Percentiles rank a stretch among this genome's conserved stretches.
These are phyloP conservation scores for Dioszegia crocea DNA, from an alignment of 768 basidiomycete species.

Conservation along the genomic window DNA sequence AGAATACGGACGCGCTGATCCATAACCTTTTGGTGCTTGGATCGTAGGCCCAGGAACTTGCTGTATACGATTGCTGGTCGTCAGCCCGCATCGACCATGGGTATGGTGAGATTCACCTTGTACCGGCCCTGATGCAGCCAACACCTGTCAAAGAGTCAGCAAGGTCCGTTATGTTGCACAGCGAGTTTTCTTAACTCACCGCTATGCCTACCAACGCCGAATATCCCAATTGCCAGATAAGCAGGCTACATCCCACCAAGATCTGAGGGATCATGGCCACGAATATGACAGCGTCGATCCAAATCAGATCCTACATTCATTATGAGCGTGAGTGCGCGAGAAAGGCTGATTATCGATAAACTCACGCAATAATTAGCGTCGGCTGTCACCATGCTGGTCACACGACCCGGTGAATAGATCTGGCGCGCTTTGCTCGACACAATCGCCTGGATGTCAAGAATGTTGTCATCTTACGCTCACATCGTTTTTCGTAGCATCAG, in stretches of 20 bases:
- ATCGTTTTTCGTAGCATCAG: slow-evolving; percentile 51
- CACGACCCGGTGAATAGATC: slow-evolving; percentile 61
- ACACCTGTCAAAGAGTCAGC: slow-evolving; percentile 21
- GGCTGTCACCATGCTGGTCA: slow-evolving; percentile 65
- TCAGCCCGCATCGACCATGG: too few relatives aligned
- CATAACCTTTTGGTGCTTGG: slow-evolving; percentile 59
- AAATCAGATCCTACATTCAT: slow-evolving; percentile 21
- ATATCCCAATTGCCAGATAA: slow-evolving; percentile 65
- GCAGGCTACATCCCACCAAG: slow-evolving; percentile 60
- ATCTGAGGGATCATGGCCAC: slow-evolving; percentile 60
- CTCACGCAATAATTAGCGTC: slow-evolving; percentile 60
- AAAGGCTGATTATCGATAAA: slow-evolving; percentile 5
- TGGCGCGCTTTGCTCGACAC: slow-evolving; percentile 60
- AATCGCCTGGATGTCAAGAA: slow-evolving; percentile 51
- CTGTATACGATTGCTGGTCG: too few relatives aligned
- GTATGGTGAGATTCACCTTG: slow-evolving; percentile 54
- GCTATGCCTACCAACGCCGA: slow-evolving; percentile 61
- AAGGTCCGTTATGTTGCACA: background rate
- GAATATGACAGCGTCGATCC: slow-evolving; percentile 51
- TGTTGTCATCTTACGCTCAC: background rate
- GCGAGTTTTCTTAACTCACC: too few relatives aligned
- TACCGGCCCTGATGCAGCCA: slow-evolving; percentile 61
- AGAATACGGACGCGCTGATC: slow-evolving; percentile 54
- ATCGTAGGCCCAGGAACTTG: too few relatives aligned
- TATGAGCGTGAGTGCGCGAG: background rate